A percentile compares a stretch with the other conserved stretches of the same genome.
These are phyloP conservation scores for Sporothrix curviconia DNA, from an alignment of 2,329 filamentous ascomycete genomes.

Conservation along the genomic window DNA sequence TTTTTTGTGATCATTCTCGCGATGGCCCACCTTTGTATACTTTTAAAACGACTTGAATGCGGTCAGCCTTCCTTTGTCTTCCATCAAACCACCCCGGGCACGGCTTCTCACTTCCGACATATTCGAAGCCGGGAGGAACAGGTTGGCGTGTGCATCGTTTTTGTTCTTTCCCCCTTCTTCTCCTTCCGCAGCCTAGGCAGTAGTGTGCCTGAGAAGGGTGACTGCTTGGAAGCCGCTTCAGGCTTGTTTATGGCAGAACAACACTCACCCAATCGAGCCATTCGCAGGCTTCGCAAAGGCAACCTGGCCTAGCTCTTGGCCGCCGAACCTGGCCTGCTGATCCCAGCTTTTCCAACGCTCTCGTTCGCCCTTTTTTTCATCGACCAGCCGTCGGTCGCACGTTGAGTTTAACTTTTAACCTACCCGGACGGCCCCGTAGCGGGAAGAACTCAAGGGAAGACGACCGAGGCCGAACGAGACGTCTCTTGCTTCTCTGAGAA, in stretches of 20 bases:
- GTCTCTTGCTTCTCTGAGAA: too few relatives aligned
- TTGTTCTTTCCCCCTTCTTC: not conserved
- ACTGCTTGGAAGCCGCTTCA: constrained; percentile 18
- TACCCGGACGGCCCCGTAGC: constrained; percentile 16
- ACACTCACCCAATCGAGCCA: constrained; percentile 11
- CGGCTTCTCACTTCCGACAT: constrained; percentile 26
- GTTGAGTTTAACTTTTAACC: not conserved
- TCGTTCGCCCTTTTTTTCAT: constrained; percentile 20
- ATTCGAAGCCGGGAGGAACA: constrained; percentile 17
- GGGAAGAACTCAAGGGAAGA: constrained; percentile 9
- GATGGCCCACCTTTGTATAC: not conserved
- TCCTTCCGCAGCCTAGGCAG: not conserved
- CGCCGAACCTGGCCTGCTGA: constrained; percentile 24
- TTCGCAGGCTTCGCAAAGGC: constrained; percentile 19
- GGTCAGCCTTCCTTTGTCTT: not conserved
- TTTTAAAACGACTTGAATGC: not conserved
- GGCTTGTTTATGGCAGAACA: constrained; percentile 26
- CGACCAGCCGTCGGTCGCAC: not conserved
- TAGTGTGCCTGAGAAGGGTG: constrained; percentile 20
- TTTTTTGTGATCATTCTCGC: not conserved
- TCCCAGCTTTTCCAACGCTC: too few relatives aligned
- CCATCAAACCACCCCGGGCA: constrained; percentile 13
- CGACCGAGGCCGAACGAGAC: not conserved
- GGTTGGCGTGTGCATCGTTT: constrained; percentile 21
- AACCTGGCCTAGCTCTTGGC: constrained; percentile 15